Percentiles rank a stretch among this genome's conserved stretches.
These are phyloP conservation scores for Sesbania bispinosa DNA, from an alignment of 306 rosid genomes.

Conservation along the genomic window DNA sequence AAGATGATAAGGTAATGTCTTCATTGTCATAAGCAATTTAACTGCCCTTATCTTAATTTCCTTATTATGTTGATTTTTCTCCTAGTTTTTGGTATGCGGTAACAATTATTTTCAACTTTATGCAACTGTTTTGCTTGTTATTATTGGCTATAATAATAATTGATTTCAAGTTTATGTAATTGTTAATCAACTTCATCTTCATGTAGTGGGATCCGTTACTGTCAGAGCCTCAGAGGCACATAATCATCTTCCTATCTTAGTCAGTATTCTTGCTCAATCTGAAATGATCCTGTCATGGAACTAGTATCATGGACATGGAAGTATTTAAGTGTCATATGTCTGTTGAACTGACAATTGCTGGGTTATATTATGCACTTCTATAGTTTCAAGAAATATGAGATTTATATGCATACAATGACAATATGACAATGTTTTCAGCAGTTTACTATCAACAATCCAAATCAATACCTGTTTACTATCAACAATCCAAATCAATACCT, in stretches of 20 bases:
- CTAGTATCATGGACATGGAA: background rate
- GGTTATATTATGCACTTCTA: background rate
- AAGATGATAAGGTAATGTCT: slow-evolving; percentile 86
- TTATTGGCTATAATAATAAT: background rate
- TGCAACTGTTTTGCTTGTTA: slow-evolving; percentile 1
- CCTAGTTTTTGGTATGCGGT: background rate
- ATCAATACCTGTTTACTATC: slow-evolving; percentile 9
- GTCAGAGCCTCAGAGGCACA: slow-evolving; percentile 6
- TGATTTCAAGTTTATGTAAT: slow-evolving; percentile 14
- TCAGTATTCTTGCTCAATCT: background rate
- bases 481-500: slow-evolving; percentile 17
- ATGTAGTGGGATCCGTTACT: slow-evolving; percentile 3
- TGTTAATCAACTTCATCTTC: slow-evolving; percentile 1
- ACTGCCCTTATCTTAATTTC: slow-evolving; percentile 1
- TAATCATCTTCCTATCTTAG: slow-evolving; percentile 11
- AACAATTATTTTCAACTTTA: background rate
- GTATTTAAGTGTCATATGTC: background rate
- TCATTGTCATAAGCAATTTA: background rate
- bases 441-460: slow-evolving; percentile 21
- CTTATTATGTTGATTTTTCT: slow-evolving; percentile 4
- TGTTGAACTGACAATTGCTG: slow-evolving; percentile 2
- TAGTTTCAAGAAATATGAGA: slow-evolving; percentile 6
- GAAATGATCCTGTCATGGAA: slow-evolving; percentile 6
- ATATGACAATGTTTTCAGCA: background rate
- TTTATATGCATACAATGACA: slow-evolving; percentile 2